Evolutionary conservation across 305 asterid species (phyloP).

Genomic region (Rubia balearica): DNA sequence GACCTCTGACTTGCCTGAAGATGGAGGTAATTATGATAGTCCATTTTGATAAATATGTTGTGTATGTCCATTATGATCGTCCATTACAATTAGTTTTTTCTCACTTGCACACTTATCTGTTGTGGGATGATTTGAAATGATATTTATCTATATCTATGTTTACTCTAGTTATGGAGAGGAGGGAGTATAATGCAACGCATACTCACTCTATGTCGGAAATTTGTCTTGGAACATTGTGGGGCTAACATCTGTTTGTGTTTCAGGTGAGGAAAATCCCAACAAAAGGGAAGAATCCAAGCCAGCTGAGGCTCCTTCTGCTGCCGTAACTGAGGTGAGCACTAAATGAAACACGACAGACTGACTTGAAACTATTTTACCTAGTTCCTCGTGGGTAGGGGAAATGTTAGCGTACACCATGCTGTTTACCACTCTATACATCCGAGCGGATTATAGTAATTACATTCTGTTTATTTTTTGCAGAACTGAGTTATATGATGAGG

Average conservation of each 20-base stretch:
- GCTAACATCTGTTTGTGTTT: not conserved
- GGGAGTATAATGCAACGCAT: not conserved
- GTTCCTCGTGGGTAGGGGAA: too few relatives aligned
- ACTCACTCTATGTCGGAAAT: not conserved
- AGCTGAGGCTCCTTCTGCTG: constrained; percentile 19
- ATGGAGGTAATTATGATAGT: constrained; percentile 25
- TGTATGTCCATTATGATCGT: not conserved
- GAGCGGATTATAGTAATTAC: too few relatives aligned
- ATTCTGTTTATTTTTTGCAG: constrained; percentile 12
- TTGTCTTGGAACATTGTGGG: not conserved
- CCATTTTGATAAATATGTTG: not conserved
- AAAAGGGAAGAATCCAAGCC: constrained; percentile 26
- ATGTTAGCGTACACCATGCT: too few relatives aligned
- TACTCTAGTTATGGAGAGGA: not conserved
- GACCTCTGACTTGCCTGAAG: constrained; percentile 43
- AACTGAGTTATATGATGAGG: constrained; percentile 1
- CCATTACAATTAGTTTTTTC: not conserved
- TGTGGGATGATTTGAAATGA: not conserved
- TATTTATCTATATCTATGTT: not conserved
- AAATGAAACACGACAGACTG: not conserved
- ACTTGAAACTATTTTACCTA: not conserved
- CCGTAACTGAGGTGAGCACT: constrained; percentile 19
- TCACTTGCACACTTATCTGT: not conserved
- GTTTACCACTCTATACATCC: too few relatives aligned
- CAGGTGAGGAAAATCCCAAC: constrained; percentile 30